Evolutionary conservation across 257 asterid genomes (phyloP).

Genomic region (Nicotiana tomentosiformis): DNA sequence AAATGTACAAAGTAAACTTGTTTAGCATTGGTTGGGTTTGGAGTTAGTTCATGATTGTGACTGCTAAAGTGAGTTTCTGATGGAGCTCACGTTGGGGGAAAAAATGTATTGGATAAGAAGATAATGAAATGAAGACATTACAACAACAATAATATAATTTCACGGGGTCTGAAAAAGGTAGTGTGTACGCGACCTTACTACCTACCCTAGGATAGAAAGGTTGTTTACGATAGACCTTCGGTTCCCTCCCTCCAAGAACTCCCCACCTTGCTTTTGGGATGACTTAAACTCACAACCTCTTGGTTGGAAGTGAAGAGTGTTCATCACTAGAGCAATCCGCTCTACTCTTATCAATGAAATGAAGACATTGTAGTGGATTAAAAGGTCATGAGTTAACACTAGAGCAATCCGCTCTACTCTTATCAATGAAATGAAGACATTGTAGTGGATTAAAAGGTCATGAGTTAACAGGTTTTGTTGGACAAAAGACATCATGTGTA

Average conservation of each 20-base stretch:
- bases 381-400: neutral
- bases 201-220: too few species aligned
- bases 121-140: neutral
- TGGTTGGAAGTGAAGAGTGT: too few species aligned
- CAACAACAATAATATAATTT: too few species aligned
- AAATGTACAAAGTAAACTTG: neutral
- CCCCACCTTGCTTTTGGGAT: too few species aligned
- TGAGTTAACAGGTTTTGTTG: neutral
- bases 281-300: too few species aligned
- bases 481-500: constrained; percentile 11
- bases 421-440: neutral
- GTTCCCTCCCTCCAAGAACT: too few species aligned
- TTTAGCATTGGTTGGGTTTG: neutral
- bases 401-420: too few species aligned
- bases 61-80: neutral
- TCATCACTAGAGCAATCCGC: too few species aligned
- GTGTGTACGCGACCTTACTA: too few species aligned
- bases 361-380: neutral
- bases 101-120: neutral
- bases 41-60: constrained; percentile 1
- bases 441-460: neutral
- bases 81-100: neutral
- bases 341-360: neutral
- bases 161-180: too few species aligned
- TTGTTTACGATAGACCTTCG: too few species aligned